Evolutionary conservation across 352 stramenopile species (phyloP), one percentile per base, ranked within the genome.

Genomic region (Pythium chondricola): DNA sequence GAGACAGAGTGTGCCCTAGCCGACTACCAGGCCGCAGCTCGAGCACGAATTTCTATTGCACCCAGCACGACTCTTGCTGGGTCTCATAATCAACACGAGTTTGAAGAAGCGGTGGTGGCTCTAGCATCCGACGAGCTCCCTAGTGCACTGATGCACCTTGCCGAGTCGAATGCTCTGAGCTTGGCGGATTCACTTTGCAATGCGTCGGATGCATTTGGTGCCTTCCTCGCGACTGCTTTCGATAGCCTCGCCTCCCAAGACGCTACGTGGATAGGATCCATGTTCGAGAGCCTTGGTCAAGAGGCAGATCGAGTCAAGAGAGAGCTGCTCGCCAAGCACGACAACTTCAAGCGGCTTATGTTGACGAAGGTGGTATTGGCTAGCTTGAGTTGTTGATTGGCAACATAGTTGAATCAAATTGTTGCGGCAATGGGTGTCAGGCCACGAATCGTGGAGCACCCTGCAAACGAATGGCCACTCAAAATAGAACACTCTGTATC

Each of bases 1-100:
- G 67, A 77, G 44, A 67, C 56, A 26, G 56, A 66, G 5, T 39
- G 36, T 3, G 58, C 62, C 20, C 42, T 85, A 56, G 67, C 26
- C 59, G 41, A 7, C 32, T 30, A 29, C 6, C 14, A 35, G 4
- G 13, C 22, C 14, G 4, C 20, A n/a, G 4, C 32, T 52, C 24
- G 6, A 26, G 16, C 46, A 30, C 30, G 10, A 31, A n/a, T n/a
- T n/a, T n/a, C n/a, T n/a, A n/a, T n/a, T n/a, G n/a, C n/a, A n/a
- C n/a, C n/a, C n/a, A n/a, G n/a, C n/a, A n/a, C n/a, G n/a, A n/a
- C n/a, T 14, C 5, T n/a, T 32, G 18, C 11, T 17, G 10, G 6
- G 21, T 16, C 31, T 18, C 17, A 41, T 6, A 37, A 17, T 13
- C 51, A 41, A 18, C n/a, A 48, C 5, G 33, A 29, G 21, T 47